Evolutionary conservation across 23 red algal genomes (phyloP), one percentile per base, ranked within the genome.

Genomic region (Pyropia haitanensis): DNA sequence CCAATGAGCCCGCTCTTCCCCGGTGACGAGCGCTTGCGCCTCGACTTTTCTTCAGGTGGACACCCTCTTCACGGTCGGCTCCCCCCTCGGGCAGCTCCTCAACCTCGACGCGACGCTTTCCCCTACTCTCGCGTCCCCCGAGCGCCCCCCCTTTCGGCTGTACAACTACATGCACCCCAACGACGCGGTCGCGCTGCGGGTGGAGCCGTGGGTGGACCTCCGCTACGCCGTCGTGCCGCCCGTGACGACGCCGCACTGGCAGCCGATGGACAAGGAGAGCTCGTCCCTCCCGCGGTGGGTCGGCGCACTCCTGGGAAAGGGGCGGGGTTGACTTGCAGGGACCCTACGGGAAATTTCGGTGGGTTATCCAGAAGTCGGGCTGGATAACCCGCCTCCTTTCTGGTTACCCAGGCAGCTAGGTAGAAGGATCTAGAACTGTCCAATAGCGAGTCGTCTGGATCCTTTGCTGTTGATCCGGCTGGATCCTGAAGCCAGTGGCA

Each of bases 81-180:
- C 77, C 70, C 89, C 89, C 18, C 80, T 95, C 25, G 89, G 89
- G 2, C 74, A 78, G 5, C 70, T 95, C 31, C 67, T 95, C 48
- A 72, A 59, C 23, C 51, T 95, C 18, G 89, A 95, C 62, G 67
- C 64, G 15, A 53, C 75, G 54, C 77, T 95, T 60, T 29, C 9
- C 14, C 69, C 74, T 18, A 67, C 70, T 18, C 50, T 51, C 19
- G 51, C 75, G 0, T 53, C 68, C 19, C 58, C 72, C 16, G 32
- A 23, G 18, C 24, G 49, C 9, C 19, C 75, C n/a, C 89, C 89
- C 1, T 95, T 87, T 33, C 75, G 80, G 2, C 14, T 95, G 18
- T 63, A 76, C 44, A 95, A 95, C 54, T 77, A 87, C 44, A 79
- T 79, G 25, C 76, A 95, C 49, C 83, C 74, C 52, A 82, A 84